Evolutionary conservation across 352 stramenopile species (phyloP).

Genomic region (Pythium apleroticum): DNA sequence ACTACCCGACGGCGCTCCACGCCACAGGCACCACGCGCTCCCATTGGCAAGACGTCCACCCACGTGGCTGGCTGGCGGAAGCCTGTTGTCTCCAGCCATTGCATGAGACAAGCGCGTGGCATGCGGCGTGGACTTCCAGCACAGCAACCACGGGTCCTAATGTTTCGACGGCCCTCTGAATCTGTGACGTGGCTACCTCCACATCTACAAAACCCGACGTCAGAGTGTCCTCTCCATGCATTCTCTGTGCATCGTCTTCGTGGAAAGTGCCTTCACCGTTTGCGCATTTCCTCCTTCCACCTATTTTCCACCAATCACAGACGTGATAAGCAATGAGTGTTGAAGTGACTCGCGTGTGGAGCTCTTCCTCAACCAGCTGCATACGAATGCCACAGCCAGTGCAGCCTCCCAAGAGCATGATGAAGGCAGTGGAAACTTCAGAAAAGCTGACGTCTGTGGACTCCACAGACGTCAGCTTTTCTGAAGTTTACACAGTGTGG

Average conservation of each 20-base stretch:
- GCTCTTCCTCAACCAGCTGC: neutral
- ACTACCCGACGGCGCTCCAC: neutral
- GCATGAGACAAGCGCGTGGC: conserved; percentile 11
- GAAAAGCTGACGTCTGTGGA: neutral
- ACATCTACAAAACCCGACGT: neutral
- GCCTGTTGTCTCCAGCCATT: conserved; percentile 1
- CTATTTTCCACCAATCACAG: conserved; percentile 9
- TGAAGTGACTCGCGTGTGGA: conserved; percentile 8
- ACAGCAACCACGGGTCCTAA: no score
- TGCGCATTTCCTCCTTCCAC: neutral
- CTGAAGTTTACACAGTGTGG: no score
- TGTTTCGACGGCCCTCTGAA: neutral
- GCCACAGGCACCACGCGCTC: neutral
- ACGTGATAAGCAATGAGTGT: no score
- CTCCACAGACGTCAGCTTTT: no score
- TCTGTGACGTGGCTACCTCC: neutral
- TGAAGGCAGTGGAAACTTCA: neutral
- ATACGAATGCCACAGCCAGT: conserved; percentile 4
- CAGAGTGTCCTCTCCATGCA: neutral
- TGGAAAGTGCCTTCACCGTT: neutral
- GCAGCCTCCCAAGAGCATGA: neutral
- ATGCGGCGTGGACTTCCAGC: neutral
- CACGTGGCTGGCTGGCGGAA: neutral
- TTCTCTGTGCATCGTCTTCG: neutral
- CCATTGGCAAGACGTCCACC: neutral